Evolutionary conservation across 1,284 basidiomycete genomes (phyloP).

Genomic region (Ustilago hordei): DNA sequence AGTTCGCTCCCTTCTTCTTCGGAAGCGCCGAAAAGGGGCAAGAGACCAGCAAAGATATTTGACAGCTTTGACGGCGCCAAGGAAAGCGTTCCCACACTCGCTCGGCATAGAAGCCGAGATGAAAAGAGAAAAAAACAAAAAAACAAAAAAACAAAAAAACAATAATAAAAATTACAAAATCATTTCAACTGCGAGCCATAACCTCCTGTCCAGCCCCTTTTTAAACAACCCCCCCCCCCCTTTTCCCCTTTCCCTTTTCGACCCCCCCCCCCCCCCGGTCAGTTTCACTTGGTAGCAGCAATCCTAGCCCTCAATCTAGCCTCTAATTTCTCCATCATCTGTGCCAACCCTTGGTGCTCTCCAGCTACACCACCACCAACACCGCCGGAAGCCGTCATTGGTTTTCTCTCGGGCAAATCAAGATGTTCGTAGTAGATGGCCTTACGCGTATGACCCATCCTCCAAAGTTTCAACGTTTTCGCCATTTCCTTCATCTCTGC

Average conservation of each 20-base stretch:
- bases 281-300: conserved; percentile 36
- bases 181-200: too few species aligned
- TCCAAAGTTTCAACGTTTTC: conserved; percentile 49
- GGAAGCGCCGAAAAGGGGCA: too few species aligned
- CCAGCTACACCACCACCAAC: conserved; percentile 40
- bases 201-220: too few species aligned
- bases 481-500: conserved; percentile 46
- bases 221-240: too few species aligned
- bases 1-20: too few species aligned
- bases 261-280: not conserved
- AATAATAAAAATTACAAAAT: too few species aligned
- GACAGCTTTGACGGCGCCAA: too few species aligned
- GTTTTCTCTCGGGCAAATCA: conserved; percentile 43
- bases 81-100: too few species aligned
- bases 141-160: too few species aligned
- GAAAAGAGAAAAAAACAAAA: too few species aligned
- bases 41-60: too few species aligned
- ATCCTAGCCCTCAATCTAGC: conserved; percentile 45
- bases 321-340: conserved; percentile 54
- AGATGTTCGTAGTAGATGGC: conserved; percentile 51
- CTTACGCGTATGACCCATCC: conserved; percentile 52
- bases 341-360: conserved; percentile 27
- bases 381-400: conserved; percentile 51
- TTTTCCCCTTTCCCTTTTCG: not conserved
- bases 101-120: too few species aligned